A percentile compares a stretch with the other conserved stretches of the same genome.
phyloP scores from a whole-genome alignment of 2,329 filamentous ascomycete species.

The Escovopsis weberi region DNA sequence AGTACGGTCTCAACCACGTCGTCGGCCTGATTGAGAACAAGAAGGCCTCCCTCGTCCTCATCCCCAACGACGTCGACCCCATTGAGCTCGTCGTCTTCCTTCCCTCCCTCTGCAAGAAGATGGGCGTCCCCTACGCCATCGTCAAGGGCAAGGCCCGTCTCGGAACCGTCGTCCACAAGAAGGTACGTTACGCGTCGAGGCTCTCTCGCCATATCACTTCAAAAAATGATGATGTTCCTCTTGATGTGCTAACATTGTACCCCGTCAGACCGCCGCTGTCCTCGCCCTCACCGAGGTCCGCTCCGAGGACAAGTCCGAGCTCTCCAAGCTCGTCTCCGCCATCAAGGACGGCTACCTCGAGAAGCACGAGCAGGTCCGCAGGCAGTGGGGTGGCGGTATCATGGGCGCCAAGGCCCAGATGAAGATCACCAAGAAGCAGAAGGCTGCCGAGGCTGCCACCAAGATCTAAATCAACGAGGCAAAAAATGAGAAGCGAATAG shows the following conservation, averaged over 20 bases:
- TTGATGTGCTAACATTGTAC: background rate
- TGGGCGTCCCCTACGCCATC: slow-evolving; percentile 98
- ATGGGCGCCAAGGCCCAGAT: slow-evolving; percentile 90
- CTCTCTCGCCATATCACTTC: no score
- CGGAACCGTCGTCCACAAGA: slow-evolving; percentile 99
- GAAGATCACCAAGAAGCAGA: slow-evolving; percentile 70
- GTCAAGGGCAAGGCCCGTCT: slow-evolving; percentile 99
- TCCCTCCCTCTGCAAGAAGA: slow-evolving; percentile 98
- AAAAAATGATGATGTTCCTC: background rate
- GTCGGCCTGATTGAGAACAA: slow-evolving; percentile 97
- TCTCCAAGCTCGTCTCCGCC: slow-evolving; percentile 88
- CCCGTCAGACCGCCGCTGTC: slow-evolving; percentile 71
- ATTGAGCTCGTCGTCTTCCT: slow-evolving; percentile 99
- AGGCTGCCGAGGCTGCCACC: slow-evolving; percentile 86
- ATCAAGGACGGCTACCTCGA: slow-evolving; percentile 97
- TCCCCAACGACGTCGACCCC: slow-evolving; percentile 98
- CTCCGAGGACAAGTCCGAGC: slow-evolving; percentile 94
- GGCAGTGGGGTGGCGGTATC: slow-evolving; percentile 98
- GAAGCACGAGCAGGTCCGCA: slow-evolving; percentile 82
- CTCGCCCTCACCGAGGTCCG: slow-evolving; percentile 93
- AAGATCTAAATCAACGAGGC: slow-evolving; percentile 60
- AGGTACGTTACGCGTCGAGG: slow-evolving; percentile 39
- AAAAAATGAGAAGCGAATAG: no score
- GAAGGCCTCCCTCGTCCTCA: slow-evolving; percentile 96
- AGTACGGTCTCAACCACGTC: slow-evolving; percentile 99